Base-by-base conservation (phyloP, 2,329 filamentous ascomycete genomes). In the Ophiostoma australiae region DNA sequence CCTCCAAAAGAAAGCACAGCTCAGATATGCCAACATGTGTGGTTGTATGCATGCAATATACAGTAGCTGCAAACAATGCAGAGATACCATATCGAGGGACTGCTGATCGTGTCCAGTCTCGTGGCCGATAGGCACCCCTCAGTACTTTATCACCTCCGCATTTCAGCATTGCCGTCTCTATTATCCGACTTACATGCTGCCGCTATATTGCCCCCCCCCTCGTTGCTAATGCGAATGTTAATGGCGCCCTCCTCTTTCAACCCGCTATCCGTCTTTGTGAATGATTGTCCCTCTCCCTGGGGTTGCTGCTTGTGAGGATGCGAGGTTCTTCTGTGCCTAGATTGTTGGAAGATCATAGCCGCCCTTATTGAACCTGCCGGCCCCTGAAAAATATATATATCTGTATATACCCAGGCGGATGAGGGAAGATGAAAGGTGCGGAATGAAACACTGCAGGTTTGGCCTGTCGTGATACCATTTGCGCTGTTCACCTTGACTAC, bases 181-280 rank as follows among this genome's bases (percentile, higher is more conserved):
- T 58, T 58, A 58, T 58, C 52, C 52, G 52, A 58, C 52, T 58
- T 58, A 58, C 52, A 58, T 27, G 4, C n/a, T 31, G 52, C 52
- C 52, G 48, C 48, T n/a, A n/a, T n/a, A n/a, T n/a, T n/a, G n/a
- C 39, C 15, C 39, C 39, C 15, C 39, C 7, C 44, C 7, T 7
- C 41, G 20, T 6, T 1, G 15, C 41, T 44, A 48, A 48, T 17
- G 41, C 41, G 15, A 48, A 48, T n/a, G 52, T 27, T 58, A n/a
- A n/a, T n/a, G n/a, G n/a, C n/a, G n/a, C 23, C 23, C 52, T 27
- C 52, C 52, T 58, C 52, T 15, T 58, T 27, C 10, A 4, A 15
- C 23, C 10, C 52, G 23, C 23, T 58, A 58, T 27, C 23, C n/a
- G 52, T 58, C 52, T 58, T 58, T 58, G 52, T 58, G 52, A 23